Conservation (phyloP, 148 eudicot genomes). For the Vaccinium corymbosum region DNA sequence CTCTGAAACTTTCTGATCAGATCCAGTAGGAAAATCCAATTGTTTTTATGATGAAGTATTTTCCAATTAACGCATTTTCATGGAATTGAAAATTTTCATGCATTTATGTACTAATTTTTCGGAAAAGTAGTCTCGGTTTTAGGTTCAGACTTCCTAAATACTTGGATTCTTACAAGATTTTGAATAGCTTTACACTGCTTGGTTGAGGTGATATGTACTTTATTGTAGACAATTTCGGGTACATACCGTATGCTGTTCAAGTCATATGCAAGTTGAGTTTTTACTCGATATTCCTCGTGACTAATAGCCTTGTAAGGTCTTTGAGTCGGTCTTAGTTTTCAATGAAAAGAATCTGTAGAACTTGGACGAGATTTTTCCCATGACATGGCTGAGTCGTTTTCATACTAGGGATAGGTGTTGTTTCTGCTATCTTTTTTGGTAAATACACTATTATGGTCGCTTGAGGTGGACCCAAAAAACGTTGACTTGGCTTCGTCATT, state of each 20-base stretch:
- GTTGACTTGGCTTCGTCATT: background rate
- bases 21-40: background rate
- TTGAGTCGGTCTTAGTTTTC: background rate
- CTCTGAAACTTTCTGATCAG: background rate
- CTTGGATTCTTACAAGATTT: background rate
- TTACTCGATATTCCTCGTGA: background rate
- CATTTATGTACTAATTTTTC: background rate
- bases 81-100: background rate
- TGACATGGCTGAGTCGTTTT: background rate
- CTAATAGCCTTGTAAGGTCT: background rate
- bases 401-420: background rate
- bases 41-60: background rate
- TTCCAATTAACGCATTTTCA: background rate
- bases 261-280: conserved; percentile 7
- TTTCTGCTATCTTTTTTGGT: background rate
- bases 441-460: background rate
- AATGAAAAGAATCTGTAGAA: background rate
- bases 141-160: background rate
- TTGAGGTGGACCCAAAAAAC: background rate
- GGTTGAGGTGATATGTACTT: background rate
- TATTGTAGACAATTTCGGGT: background rate
- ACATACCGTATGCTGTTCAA: background rate
- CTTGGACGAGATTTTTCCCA: background rate
- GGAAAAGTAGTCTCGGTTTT: background rate
- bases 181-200: background rate